Evolutionary conservation across 2,329 filamentous ascomycete genomes (phyloP), one percentile per base, ranked within the genome.

Genomic region (Sarocladium strictum): DNA sequence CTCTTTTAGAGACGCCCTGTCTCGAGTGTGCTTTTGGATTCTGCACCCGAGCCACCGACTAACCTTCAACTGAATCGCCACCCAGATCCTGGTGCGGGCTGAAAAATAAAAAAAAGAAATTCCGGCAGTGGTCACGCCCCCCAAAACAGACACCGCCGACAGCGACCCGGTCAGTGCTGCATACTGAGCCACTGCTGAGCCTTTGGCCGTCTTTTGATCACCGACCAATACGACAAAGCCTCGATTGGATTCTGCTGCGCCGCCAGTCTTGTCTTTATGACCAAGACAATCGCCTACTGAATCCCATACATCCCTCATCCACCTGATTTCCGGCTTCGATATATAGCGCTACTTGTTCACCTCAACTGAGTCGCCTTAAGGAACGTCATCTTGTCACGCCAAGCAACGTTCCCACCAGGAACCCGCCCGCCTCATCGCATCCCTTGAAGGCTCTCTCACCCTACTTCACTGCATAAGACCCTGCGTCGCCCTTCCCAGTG

Each of bases 311-410:
- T 35, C 29, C 26, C 27, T 35, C 19, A 15, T 11, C 23, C 24
- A 10, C 12, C 15, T 51, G 24, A 21, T 12, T 51, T 17, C 47
- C 26, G 47, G n/a, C 47, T 19, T 35, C 7, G 21, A 5, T 14
- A 51, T 14, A 51, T 29, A 14, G 26, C 47, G 47, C 47, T 29
- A 49, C 27, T n/a, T n/a, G n/a, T n/a, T n/a, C n/a, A n/a, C n/a
- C n/a, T n/a, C n/a, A n/a, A n/a, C n/a, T n/a, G n/a, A 35, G 5
- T 32, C 47, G n/a, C 47, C 26, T 35, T 35, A 21, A 14, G 47
- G 47, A 51, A 35, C 47, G 47, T 51, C 47, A 51, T 51, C 24
- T 29, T 33, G 5, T 29, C 47, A 51, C 26, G 47, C 47, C 47
- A 51, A 51, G 47, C 27, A 35, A 21, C 47, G 27, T 19, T 32